Evolutionary conservation across 805 yeast species (phyloP), one percentile per base, ranked within the genome.

Genomic region (Candida arabinofermentans): DNA sequence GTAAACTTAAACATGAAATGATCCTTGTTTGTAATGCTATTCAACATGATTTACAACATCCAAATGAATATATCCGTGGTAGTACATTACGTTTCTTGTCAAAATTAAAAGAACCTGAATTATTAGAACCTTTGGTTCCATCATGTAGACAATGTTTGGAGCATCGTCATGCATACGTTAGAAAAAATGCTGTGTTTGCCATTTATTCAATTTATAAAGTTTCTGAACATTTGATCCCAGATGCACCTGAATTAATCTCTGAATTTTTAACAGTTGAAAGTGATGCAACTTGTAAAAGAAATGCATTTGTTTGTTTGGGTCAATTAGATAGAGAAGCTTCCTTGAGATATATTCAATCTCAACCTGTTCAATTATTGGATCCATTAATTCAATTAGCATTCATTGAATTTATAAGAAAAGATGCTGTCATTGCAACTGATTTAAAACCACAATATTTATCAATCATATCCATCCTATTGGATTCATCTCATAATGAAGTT

Each of bases 1-100:
- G 98, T 4, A 88, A 87, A 64, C 77, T 95, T 74, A 87, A 87
- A 68, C 98, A 91, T 64, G 99, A 93, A 69, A 93, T 93, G 98
- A 91, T 95, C 66, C 78, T 93, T 50, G 98, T 91, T 38, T 93
- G 98, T 71, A 95, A 95, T 64, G 96, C 98, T 40, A 88, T 93
- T 58, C 95, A 93, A 66, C 90, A 89, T 65, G 99, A 93, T 63
- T 76, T 93, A 55, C 97, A 90, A 67, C 99, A 95, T 67, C 96
- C 99, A 39, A 93, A 93, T 71, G 99, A 93, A 67, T 93, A 83
- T 62, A 84, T 93, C 50, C 80, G 98, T 58, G 99, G 99, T 53
- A 88, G 88, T 57, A 91, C 98, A 8, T 73, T 93, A 65, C 80
- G 98, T 58, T 91, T 89, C 65, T 74, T 95, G 58, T 79, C 91